Evolutionary conservation across 2,329 filamentous ascomycete genomes (phyloP), one percentile per base, ranked within the genome.

Genomic region (Xylaria sp.): DNA sequence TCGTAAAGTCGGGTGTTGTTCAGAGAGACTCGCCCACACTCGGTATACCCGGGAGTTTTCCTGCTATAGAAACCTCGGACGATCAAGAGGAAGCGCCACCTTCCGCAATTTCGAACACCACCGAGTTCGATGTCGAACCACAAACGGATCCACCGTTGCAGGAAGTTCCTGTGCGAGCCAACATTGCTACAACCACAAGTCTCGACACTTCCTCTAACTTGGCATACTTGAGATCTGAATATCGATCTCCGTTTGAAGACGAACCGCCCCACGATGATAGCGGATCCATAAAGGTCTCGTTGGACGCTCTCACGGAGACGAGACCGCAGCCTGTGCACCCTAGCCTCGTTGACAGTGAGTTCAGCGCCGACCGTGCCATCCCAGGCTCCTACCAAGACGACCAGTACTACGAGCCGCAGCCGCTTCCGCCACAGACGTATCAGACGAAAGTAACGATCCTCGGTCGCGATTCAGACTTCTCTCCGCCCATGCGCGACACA

Each of bases 101-200:
- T 26, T 88, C 87, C 16, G 82, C 86, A 2, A 67, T 84, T 13
- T 89, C 88, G 5, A 74, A 79, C 39, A 80, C 80, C 7, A 91
- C 88, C 0, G 86, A 90, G 63, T 89, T 91, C 61, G 89, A 92
- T 61, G 80, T 78, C n/a, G 88, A 91, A 62, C 79, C 85, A 19
- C 88, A 91, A 66, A 83, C 80, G 1, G 82, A 85, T 42, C 73
- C 79, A 1, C 73, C 78, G 1, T 63, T 74, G 16, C 74, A 72
- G 40, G 68, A 73, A 20, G 59, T 67, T 17, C 52, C 60, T 42
- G 24, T 57, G 20, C 60, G 56, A 50, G 38, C 65, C 63, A 54
- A 60, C 43, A 42, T 57, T 52, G 39, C 52, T 58, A 41, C 52
- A 50, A n/a, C 45, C 46, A 43, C 59, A 51, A 48, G 58, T 65